phyloP scores from a whole-genome alignment of 2,329 filamentous ascomycete genomes.

The Ophiostoma fasciatum region DNA sequence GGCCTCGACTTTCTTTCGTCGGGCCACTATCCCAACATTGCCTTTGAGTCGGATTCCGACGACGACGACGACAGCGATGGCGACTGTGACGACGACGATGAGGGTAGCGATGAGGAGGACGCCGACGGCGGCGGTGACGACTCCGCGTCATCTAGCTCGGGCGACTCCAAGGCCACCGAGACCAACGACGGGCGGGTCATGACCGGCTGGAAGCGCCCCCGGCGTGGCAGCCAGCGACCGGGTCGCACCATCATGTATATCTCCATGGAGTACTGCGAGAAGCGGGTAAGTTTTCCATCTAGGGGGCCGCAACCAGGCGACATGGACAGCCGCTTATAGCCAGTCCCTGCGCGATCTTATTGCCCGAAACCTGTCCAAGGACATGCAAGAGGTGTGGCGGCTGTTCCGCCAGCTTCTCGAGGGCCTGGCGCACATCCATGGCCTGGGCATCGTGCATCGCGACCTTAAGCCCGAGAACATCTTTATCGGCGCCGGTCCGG shows the following conservation, averaged over 20 bases:
- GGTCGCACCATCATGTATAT: conserved; percentile 76
- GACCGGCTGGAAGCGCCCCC: conserved; percentile 10
- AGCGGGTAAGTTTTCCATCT: conserved; percentile 37
- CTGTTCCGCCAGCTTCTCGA: conserved; percentile 85
- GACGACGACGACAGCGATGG: conserved; percentile 24
- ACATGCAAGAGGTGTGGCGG: conserved; percentile 71
- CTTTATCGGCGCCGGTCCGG: conserved; percentile 57
- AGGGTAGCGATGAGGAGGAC: conserved; percentile 17
- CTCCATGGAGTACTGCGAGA: conserved; percentile 98
- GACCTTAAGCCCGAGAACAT: conserved; percentile 97
- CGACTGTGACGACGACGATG: conserved; percentile 30
- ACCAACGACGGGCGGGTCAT: conserved; percentile 8
- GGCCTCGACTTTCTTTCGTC: conserved; percentile 92
- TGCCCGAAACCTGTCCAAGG: conserved; percentile 55
- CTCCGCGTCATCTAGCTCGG: conserved; percentile 4
- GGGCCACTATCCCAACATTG: conserved; percentile 59
- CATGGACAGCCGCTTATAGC: too few species aligned
- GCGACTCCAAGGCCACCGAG: conserved; percentile 9
- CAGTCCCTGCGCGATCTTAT: conserved; percentile 82
- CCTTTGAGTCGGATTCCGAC: conserved; percentile 50
- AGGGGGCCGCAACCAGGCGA: too few species aligned
- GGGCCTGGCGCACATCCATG: conserved; percentile 79
- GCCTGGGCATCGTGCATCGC: conserved; percentile 81
- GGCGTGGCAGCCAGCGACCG: conserved; percentile 29
- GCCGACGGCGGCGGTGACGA: conserved; percentile 4